phyloP scores from a whole-genome alignment of 1,284 basidiomycete species.

The Exsudoporus floridanus region DNA sequence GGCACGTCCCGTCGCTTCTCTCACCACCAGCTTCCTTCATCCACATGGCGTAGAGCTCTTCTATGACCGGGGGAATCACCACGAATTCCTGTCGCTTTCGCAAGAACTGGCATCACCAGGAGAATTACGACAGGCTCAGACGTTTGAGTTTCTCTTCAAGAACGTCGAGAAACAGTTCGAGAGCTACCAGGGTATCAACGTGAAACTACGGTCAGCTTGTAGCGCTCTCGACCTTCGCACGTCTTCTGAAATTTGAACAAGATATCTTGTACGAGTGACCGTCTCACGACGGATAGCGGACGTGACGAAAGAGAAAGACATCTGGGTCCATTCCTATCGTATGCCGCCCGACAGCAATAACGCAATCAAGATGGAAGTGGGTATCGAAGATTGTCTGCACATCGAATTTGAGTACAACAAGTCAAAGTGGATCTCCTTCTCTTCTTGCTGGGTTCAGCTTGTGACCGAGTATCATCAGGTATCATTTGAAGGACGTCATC shows the following conservation, averaged over 20 bases:
- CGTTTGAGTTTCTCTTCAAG: constrained; percentile 96
- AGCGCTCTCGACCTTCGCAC: background rate
- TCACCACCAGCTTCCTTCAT: background rate
- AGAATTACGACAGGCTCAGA: constrained; percentile 93
- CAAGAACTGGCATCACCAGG: constrained; percentile 94
- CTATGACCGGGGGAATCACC: constrained; percentile 96
- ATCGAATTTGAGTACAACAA: constrained; percentile 99
- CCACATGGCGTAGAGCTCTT: constrained; percentile 65
- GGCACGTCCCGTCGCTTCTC: constrained; percentile 50
- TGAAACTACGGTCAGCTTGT: constrained; percentile 80
- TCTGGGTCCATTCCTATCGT: constrained; percentile 98
- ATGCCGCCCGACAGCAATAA: constrained; percentile 98
- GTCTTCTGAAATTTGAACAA: constrained; percentile 33
- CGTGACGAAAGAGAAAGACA: constrained; percentile 86
- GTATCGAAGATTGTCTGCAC: constrained; percentile 97
- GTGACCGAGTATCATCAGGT: constrained; percentile 49
- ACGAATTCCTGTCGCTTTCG: constrained; percentile 94
- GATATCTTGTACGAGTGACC: constrained; percentile 93
- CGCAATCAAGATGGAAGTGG: constrained; percentile 99
- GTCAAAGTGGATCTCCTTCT: constrained; percentile 73
- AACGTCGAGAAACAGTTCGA: constrained; percentile 99
- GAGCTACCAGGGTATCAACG: constrained; percentile 97
- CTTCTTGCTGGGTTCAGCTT: background rate
- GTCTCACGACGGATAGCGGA: constrained; percentile 91
- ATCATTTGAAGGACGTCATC: constrained; percentile 98